A percentile compares a stretch with the other conserved stretches of the same genome.
Conservation (phyloP, 2,329 filamentous ascomycete species). For the Apiospora rasikravindrae region DNA sequence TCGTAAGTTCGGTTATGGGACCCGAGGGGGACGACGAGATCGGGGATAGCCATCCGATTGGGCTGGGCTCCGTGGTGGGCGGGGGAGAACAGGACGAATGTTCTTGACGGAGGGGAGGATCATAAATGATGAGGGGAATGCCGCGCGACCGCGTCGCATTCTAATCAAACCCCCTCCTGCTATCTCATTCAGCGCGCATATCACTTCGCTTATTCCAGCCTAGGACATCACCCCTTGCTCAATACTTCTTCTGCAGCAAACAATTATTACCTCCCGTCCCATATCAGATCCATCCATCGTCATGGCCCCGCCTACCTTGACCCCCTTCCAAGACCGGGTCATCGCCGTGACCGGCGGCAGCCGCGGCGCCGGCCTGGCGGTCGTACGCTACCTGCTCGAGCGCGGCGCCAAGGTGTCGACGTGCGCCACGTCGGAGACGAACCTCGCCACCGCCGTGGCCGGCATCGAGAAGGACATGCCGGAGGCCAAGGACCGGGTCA, state of each 20-base stretch:
- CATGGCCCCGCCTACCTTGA: background rate
- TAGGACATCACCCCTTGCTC: background rate
- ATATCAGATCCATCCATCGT: background rate
- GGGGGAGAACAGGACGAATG: background rate
- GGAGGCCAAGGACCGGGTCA: conserved; percentile 21
- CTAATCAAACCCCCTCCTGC: background rate
- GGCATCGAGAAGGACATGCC: conserved; percentile 33
- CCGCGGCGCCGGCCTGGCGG: conserved; percentile 17
- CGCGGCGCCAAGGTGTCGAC: conserved; percentile 39
- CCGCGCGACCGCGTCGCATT: background rate
- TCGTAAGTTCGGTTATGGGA: background rate
- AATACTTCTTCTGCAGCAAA: background rate
- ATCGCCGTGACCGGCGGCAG: conserved; percentile 11
- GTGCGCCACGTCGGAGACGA: conserved; percentile 33
- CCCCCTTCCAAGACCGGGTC: conserved; percentile 8
- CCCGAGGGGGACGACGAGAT: background rate
- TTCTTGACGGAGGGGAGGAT: background rate
- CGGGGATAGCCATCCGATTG: background rate
- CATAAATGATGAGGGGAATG: background rate
- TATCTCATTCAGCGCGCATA: background rate
- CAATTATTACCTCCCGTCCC: background rate
- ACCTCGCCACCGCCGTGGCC: conserved; percentile 33
- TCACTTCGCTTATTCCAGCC: background rate
- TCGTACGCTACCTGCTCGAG: conserved; percentile 24
- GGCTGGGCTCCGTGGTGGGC: background rate